Base-by-base conservation (phyloP, 345 rosid species). In the Abelmoschus esculentus region DNA sequence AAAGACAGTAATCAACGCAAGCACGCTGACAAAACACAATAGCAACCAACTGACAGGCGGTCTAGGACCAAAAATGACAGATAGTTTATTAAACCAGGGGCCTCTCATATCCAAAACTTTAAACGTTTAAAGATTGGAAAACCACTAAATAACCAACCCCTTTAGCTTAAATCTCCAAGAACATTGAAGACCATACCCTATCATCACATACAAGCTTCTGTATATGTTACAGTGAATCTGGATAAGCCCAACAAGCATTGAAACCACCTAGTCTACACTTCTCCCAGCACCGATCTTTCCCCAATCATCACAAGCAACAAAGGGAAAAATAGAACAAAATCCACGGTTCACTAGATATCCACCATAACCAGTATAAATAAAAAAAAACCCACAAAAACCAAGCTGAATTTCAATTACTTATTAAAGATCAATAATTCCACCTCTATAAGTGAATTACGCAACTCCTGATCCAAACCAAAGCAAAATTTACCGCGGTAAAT, bases 71-170 rank as follows among this genome's bases (percentile, higher is more conserved):
- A 86, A 79, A 81, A 83, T 60, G 34, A 83, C 79, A 68, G 86
- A 80, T 42, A 85, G 75, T 70, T 83, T 88, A 75, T 76, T 89
- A 66, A 77, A 80, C 87, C 91, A 87, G 76, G 89, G 82, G 85
- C 87, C 83, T 95, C 96, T 91, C 99, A 95, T 95, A 82, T 86
- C 93, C 89, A 77, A 80, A 78, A 57, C 63, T 62, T 72, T 66
- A 61, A 58, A 61, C 38, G 54, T 73, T 38, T 34, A 29, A 72
- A 77, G 72, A 59, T 38, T 65, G 63, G 53, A 76, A 78, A 59
- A 73, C 71, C 74, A 75, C 78, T 75, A 76, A 47, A 65, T 56
- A 70, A 65, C 73, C 73, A 56, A 71, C 31, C 38, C 55, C 66
- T 66, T 80, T 44, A 71, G 73, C 73, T 58, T 59, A 58, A 78